Evolutionary conservation across 177 flowering plant species (phyloP).

Genomic region (Tripterygium wilfordii): DNA sequence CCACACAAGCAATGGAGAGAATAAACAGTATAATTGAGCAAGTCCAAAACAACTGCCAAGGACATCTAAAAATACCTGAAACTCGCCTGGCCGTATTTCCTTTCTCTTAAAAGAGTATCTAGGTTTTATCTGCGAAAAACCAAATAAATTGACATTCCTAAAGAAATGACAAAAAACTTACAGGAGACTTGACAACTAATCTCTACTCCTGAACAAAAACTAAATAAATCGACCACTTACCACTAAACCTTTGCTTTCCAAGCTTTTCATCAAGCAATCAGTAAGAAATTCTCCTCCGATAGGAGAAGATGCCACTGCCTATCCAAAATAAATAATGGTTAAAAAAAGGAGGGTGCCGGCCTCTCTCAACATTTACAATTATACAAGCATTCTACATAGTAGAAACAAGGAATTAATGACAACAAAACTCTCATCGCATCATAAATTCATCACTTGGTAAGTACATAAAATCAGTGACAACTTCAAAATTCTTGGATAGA

Average conservation of each 20-base stretch:
- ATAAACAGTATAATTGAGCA: too few relatives aligned
- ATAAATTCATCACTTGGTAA: too few relatives aligned
- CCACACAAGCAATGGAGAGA: too few relatives aligned
- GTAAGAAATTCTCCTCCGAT: slow-evolving; percentile 96
- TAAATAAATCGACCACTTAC: slow-evolving; percentile 53
- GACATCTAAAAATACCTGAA: slow-evolving; percentile 50
- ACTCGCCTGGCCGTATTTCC: slow-evolving; percentile 85
- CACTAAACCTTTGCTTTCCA: slow-evolving; percentile 84
- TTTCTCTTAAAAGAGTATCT: slow-evolving; percentile 88
- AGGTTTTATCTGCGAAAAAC: slow-evolving; percentile 74
- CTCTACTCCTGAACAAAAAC: slow-evolving; percentile 1
- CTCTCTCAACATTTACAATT: neutral
- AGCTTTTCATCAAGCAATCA: slow-evolving; percentile 89
- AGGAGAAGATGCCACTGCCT: slow-evolving; percentile 88
- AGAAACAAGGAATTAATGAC: too few relatives aligned
- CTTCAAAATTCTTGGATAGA: too few relatives aligned
- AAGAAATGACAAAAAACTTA: neutral
- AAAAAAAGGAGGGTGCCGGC: neutral
- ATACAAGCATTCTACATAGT: too few relatives aligned
- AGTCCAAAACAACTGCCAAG: neutral
- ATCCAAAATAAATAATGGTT: slow-evolving; percentile 1
- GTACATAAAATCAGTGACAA: too few relatives aligned
- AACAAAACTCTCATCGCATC: too few relatives aligned
- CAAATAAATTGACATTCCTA: slow-evolving; percentile 1
- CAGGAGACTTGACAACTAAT: slow-evolving; percentile 3